Evolutionary conservation across 768 basidiomycete genomes (phyloP).

Genomic region (Hypsizygus marmoreus): DNA sequence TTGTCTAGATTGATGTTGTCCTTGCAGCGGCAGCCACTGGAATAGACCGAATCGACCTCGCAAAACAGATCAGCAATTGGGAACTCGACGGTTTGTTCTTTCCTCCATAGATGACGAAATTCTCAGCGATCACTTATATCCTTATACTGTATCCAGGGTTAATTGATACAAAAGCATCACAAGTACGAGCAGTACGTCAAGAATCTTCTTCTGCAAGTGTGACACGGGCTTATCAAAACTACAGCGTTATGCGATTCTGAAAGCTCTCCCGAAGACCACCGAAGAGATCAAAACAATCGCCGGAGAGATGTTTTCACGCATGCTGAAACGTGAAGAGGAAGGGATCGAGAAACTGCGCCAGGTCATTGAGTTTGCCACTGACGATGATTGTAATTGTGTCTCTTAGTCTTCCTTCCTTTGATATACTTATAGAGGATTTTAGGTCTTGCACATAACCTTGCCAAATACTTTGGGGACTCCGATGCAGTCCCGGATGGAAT

Average conservation of each 20-base stretch:
- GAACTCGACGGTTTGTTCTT: slow-evolving; percentile 11
- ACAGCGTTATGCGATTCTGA: slow-evolving; percentile 13
- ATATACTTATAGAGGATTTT: background rate
- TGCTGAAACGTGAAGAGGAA: slow-evolving; percentile 17
- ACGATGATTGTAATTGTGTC: slow-evolving; percentile 14
- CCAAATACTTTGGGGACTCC: slow-evolving; percentile 45
- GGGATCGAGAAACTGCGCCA: slow-evolving; percentile 11
- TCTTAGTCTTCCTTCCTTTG: background rate
- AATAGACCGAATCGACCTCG: slow-evolving; percentile 8
- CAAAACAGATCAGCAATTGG: slow-evolving; percentile 15
- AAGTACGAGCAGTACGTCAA: slow-evolving; percentile 15
- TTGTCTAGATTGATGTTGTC: slow-evolving; percentile 11
- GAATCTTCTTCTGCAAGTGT: no score
- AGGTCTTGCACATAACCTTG: slow-evolving; percentile 45
- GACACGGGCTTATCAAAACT: no score
- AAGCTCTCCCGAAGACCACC: slow-evolving; percentile 8
- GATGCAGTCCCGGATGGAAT: slow-evolving; percentile 39
- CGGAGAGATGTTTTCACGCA: slow-evolving; percentile 6
- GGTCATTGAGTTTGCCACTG: slow-evolving; percentile 15
- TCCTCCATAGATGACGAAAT: background rate
- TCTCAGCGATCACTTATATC: background rate
- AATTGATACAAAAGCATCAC: slow-evolving; percentile 13
- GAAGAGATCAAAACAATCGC: slow-evolving; percentile 12
- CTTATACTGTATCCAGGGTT: slow-evolving; percentile 1
- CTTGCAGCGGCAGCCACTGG: slow-evolving; percentile 7